Evolutionary conservation across 805 yeast genomes (phyloP).

Genomic region (Metschnikowia drakensbergensis): DNA sequence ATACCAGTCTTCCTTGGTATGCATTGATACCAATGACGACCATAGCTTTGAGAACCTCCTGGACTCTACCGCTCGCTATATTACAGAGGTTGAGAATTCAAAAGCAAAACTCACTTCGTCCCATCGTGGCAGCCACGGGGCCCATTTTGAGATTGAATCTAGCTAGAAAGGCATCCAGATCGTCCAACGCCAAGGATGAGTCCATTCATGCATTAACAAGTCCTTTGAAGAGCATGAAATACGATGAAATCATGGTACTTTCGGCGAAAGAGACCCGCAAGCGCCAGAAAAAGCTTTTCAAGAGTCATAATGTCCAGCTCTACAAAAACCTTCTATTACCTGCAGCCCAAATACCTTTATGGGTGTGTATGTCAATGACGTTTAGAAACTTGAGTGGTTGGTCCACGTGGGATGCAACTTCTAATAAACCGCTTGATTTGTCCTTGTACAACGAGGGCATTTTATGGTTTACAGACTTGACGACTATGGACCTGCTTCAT

Average conservation of each 20-base stretch:
- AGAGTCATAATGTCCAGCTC: constrained; percentile 61
- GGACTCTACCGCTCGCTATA: constrained; percentile 79
- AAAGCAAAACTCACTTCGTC: constrained; percentile 67
- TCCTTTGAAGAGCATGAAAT: constrained; percentile 49
- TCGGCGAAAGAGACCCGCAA: constrained; percentile 75
- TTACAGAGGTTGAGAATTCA: constrained; percentile 64
- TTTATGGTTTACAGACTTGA: constrained; percentile 58
- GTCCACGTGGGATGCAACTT: constrained; percentile 42
- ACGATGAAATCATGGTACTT: constrained; percentile 73
- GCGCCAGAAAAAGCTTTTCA: constrained; percentile 69
- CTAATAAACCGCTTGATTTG: constrained; percentile 48
- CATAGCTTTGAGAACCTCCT: constrained; percentile 53
- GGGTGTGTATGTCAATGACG: constrained; percentile 76
- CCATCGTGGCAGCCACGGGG: constrained; percentile 66
- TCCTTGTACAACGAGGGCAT: constrained; percentile 51
- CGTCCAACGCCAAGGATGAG: constrained; percentile 23
- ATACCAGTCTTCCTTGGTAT: constrained; percentile 79
- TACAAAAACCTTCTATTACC: constrained; percentile 82
- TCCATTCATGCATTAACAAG: constrained; percentile 23
- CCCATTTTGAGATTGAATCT: constrained; percentile 65
- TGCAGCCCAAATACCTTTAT: constrained; percentile 77
- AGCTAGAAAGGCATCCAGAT: constrained; percentile 45
- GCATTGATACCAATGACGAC: constrained; percentile 73
- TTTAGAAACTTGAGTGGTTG: constrained; percentile 75
- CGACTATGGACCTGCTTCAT: constrained; percentile 57